phyloP scores from a whole-genome alignment of 2,329 filamentous ascomycete species.

The Calycina herbarum region DNA sequence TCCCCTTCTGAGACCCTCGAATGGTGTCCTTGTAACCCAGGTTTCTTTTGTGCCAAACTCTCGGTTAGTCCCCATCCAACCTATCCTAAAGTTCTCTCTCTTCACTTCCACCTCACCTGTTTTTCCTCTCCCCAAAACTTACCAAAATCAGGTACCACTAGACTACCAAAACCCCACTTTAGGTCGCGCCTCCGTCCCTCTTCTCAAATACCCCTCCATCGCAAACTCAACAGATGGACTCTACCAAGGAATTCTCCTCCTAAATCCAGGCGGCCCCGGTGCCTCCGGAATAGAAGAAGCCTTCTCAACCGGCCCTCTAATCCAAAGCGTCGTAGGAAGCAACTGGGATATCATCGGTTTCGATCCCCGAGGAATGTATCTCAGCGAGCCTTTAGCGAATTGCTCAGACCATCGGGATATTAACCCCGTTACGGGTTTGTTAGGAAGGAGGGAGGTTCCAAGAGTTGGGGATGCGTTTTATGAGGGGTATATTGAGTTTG shows the following conservation, averaged over 20 bases:
- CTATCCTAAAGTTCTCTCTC: too few species aligned
- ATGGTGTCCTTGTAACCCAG: neutral
- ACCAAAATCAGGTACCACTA: neutral
- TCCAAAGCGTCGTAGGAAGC: slow-evolving; percentile 41
- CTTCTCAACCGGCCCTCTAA: slow-evolving; percentile 27
- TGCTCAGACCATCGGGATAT: slow-evolving; percentile 39
- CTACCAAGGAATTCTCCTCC: slow-evolving; percentile 18
- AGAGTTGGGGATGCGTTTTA: neutral
- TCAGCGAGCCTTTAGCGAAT: slow-evolving; percentile 48
- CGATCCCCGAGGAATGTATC: slow-evolving; percentile 49
- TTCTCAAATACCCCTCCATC: slow-evolving; percentile 17
- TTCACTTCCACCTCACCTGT: too few species aligned
- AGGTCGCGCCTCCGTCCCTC: neutral
- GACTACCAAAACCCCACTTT: neutral
- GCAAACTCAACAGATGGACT: slow-evolving; percentile 15
- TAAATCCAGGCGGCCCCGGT: slow-evolving; percentile 47
- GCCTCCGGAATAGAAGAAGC: slow-evolving; percentile 41
- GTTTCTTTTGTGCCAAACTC: neutral
- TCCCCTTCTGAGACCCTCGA: neutral
- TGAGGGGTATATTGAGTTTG: slow-evolving; percentile 1
- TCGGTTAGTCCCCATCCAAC: neutral
- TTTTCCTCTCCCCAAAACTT: neutral
- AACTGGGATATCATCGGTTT: slow-evolving; percentile 47
- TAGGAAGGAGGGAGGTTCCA: neutral
- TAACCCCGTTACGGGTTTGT: neutral